Conservation (phyloP, 441 rosid species). For the Dalechampia spathulata region DNA sequence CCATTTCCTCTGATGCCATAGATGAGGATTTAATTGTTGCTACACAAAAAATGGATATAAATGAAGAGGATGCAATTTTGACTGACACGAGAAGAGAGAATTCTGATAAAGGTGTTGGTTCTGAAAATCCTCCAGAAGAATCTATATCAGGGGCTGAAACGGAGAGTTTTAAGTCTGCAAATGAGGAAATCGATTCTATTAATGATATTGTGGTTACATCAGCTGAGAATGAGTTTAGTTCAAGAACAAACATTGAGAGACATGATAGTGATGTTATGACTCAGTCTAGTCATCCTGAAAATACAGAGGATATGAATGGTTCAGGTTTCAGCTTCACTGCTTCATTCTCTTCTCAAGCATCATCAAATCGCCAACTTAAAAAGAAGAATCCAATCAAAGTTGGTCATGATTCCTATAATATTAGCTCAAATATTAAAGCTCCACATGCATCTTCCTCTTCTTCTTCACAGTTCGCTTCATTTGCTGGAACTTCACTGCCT, state of each 20-base stretch:
- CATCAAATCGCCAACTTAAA: slow-evolving; percentile 34
- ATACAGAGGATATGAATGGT: slow-evolving; percentile 31
- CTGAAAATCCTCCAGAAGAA: slow-evolving; percentile 41
- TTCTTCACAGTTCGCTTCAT: slow-evolving; percentile 36
- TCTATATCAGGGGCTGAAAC: slow-evolving; percentile 64
- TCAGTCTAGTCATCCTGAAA: slow-evolving; percentile 25
- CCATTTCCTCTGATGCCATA: slow-evolving; percentile 29
- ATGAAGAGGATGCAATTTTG: slow-evolving; percentile 24
- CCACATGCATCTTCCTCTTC: slow-evolving; percentile 38
- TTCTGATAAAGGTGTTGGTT: slow-evolving; percentile 25
- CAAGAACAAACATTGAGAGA: slow-evolving; percentile 37
- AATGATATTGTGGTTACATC: slow-evolving; percentile 40
- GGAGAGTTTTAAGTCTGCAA: slow-evolving; percentile 79
- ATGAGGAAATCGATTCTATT: slow-evolving; percentile 59
- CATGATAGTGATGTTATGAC: slow-evolving; percentile 35
- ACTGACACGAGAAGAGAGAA: slow-evolving; percentile 30
- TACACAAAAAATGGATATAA: slow-evolving; percentile 61
- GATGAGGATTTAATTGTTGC: slow-evolving; percentile 55
- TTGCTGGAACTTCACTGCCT: slow-evolving; percentile 37
- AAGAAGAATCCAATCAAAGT: slow-evolving; percentile 36
- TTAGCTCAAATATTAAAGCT: slow-evolving; percentile 29
- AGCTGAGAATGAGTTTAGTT: slow-evolving; percentile 60
- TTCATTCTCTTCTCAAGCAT: slow-evolving; percentile 42
- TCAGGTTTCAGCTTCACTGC: slow-evolving; percentile 73
- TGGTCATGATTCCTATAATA: slow-evolving; percentile 31